These are phyloP conservation scores for Afroboletus lepidellus DNA, from an alignment of 1,284 basidiomycete species.

Conservation along the genomic window DNA sequence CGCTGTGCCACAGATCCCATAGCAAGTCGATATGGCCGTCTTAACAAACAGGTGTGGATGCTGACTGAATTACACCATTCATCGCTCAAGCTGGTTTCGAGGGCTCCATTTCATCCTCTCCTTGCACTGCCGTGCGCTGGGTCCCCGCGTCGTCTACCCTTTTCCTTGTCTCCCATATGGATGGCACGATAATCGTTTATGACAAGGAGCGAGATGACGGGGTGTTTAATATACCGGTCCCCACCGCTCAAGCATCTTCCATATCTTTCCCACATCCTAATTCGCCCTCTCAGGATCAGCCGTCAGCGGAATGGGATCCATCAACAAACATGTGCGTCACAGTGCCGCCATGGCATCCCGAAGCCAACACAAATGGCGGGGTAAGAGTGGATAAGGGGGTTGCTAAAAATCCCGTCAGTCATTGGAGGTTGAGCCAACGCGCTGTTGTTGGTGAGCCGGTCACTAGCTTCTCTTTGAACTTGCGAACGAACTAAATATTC, in stretches of 20 bases:
- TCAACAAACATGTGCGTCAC: constrained; percentile 76
- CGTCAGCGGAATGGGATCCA: constrained; percentile 63
- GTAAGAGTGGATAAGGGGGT: constrained; percentile 58
- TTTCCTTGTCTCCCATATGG: constrained; percentile 89
- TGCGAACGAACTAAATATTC: constrained; percentile 1
- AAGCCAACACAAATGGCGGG: constrained; percentile 38
- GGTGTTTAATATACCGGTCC: constrained; percentile 59
- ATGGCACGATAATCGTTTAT: constrained; percentile 86
- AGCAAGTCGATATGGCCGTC: constrained; percentile 78
- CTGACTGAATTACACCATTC: constrained; percentile 17
- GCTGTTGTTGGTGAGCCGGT: constrained; percentile 69
- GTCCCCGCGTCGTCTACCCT: constrained; percentile 82
- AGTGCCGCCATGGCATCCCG: constrained; percentile 79
- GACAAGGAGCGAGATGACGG: constrained; percentile 90
- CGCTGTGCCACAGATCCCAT: constrained; percentile 63
- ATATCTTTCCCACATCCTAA: constrained; percentile 8
- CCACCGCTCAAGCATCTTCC: constrained; percentile 32
- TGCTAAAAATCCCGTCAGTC: constrained; percentile 82
- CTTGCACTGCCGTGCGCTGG: constrained; percentile 73
- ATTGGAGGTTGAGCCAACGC: constrained; percentile 74
- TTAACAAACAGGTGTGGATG: constrained; percentile 80
- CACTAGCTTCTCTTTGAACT: neutral
- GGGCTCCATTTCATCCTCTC: constrained; percentile 25
- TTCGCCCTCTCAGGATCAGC: constrained; percentile 14
- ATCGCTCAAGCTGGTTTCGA: constrained; percentile 11